Conservation (phyloP, 2,329 filamentous ascomycete species). For the Bipolaris victoriae region DNA sequence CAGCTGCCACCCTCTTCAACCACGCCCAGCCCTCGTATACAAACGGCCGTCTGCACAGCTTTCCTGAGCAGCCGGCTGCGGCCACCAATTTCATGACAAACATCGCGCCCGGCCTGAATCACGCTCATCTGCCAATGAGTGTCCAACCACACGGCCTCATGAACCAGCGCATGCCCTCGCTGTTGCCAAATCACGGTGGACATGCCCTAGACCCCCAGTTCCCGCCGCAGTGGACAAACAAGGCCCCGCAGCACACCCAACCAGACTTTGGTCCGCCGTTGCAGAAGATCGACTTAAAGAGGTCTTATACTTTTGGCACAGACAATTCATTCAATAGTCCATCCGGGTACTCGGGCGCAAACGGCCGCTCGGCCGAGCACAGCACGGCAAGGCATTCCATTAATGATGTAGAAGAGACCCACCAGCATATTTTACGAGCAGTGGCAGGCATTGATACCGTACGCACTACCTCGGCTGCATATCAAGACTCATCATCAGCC, state of each 20-base stretch:
- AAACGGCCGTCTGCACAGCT: slow-evolving; percentile 29
- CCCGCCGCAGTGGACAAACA: slow-evolving; percentile 36
- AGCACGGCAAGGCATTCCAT: slow-evolving; percentile 35
- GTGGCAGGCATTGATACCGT: slow-evolving; percentile 15
- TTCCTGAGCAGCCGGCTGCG: slow-evolving; percentile 22
- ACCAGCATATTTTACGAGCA: slow-evolving; percentile 23
- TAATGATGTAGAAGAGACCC: slow-evolving; percentile 27
- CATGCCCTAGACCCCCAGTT: slow-evolving; percentile 39
- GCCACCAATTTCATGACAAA: slow-evolving; percentile 9
- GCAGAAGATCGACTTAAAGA: slow-evolving; percentile 30
- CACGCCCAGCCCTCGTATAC: slow-evolving; percentile 37
- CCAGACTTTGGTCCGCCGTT: slow-evolving; percentile 26
- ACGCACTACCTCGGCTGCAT: slow-evolving; percentile 15
- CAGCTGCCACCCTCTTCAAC: slow-evolving; percentile 41
- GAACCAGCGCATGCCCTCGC: slow-evolving; percentile 38
- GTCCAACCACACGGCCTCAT: slow-evolving; percentile 35
- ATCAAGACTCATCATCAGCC: slow-evolving; percentile 7
- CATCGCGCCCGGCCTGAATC: slow-evolving; percentile 9
- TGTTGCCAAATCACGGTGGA: slow-evolving; percentile 38
- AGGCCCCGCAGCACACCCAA: slow-evolving; percentile 26
- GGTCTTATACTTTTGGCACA: slow-evolving; percentile 45
- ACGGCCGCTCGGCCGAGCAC: slow-evolving; percentile 30
- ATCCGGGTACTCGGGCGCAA: slow-evolving; percentile 33
- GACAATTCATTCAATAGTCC: slow-evolving; percentile 45
- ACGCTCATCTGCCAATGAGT: slow-evolving; percentile 24